Base-by-base conservation (phyloP, 805 yeast genomes). In the Saturnispora zaruensis region DNA sequence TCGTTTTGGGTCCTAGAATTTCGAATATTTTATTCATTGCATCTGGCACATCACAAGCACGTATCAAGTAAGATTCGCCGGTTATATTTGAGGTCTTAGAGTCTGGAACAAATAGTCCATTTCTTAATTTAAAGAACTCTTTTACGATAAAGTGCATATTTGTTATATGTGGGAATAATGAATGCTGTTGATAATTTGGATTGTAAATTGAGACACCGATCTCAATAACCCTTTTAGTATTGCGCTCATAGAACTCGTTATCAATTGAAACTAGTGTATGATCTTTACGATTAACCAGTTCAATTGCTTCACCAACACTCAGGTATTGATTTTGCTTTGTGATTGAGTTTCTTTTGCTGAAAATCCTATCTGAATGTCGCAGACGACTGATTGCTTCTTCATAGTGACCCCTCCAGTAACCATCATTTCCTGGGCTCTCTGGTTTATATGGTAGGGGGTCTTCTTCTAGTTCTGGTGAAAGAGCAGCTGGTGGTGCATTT, bases 161-260 rank as follows among this genome's bases (percentile, higher is more conserved):
- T 16, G 57, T 40, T 32, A 64, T 57, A 51, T 66, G 66, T 3
- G 71, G 71, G 45, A 63, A 54, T 5, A 61, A 42, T 8, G 68
- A 52, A 32, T 53, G 42, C 16, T 48, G 54, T 50, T 65, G 69
- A 41, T 63, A 59, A 6, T 45, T 23, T 14, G 69, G 69, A 23
- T 63, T 62, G 45, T 65, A 65, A 9, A 64, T 48, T 2, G 62
- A 58, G 16, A 64, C 36, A 3, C 69, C 69, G 21, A 64, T 52
- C 44, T 65, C 69, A 5, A 58, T 55, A n/a, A 64, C 52, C 46
- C 54, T 51, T 14, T 52, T 43, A 1, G 40, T 44, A 11, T 46
- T 28, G 3, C 51, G 41, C 50, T 60, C 64, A 30, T 42, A 58
- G 48, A 51, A 50, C 50, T 65, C 69, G 24, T 63, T 45, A 50